Evolutionary conservation across 805 yeast genomes (phyloP).

Genomic region (Yarrowia deformans): DNA sequence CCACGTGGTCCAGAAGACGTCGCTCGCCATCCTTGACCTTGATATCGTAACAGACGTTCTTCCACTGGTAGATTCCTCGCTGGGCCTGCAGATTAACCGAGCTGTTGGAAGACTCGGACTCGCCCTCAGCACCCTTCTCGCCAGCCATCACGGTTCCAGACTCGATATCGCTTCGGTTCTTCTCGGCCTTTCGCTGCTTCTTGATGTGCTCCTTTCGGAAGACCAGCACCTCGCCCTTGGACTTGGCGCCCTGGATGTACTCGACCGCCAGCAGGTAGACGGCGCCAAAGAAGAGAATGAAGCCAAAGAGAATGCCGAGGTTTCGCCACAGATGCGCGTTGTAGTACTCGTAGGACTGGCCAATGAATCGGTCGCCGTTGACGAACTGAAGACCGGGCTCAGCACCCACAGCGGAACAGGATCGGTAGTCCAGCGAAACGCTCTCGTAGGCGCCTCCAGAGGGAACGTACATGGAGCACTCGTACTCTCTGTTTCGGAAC

Average conservation of each 20-base stretch:
- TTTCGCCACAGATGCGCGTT: slow-evolving; percentile 67
- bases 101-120: slow-evolving; percentile 8
- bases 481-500: slow-evolving; percentile 51
- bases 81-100: slow-evolving; percentile 31
- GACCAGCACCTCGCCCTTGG: slow-evolving; percentile 68
- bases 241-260: slow-evolving; percentile 48
- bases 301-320: slow-evolving; percentile 67
- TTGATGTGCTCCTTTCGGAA: slow-evolving; percentile 50
- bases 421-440: slow-evolving; percentile 48
- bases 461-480: slow-evolving; percentile 56
- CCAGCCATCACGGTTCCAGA: slow-evolving; percentile 17
- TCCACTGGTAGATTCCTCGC: slow-evolving; percentile 69
- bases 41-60: slow-evolving; percentile 73
- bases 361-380: slow-evolving; percentile 60
- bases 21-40: slow-evolving; percentile 61
- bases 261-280: slow-evolving; percentile 65
- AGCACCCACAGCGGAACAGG: slow-evolving; percentile 67
- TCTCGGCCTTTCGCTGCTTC: slow-evolving; percentile 21
- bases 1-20: slow-evolving; percentile 55
- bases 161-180: slow-evolving; percentile 16
- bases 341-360: slow-evolving; percentile 55
- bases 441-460: slow-evolving; percentile 54
- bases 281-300: slow-evolving; percentile 60
- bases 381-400: slow-evolving; percentile 59
- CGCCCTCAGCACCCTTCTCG: slow-evolving; percentile 24